Evolutionary conservation across 140 eudicot genomes (phyloP).

Genomic region (Flaveria floridana): DNA sequence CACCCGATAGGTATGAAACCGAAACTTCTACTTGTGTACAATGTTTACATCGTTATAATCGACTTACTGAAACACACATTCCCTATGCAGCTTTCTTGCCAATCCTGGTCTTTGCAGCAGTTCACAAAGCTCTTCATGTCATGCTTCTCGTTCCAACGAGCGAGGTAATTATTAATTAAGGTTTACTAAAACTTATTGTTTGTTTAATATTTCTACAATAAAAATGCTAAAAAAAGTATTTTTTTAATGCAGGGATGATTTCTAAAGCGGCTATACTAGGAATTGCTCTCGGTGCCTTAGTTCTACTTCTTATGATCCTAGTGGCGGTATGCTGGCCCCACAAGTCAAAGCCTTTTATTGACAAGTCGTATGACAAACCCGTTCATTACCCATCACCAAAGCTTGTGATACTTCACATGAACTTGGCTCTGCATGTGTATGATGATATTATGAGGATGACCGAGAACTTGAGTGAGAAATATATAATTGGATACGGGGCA

Average conservation of each 20-base stretch:
- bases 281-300: conserved; percentile 79
- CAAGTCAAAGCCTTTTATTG: conserved; percentile 50
- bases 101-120: conserved; percentile 84
- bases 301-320: conserved; percentile 79
- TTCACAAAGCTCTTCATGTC: conserved; percentile 63
- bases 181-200: neutral
- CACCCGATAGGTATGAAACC: conserved; percentile 71
- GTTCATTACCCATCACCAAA: conserved; percentile 81
- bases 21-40: neutral
- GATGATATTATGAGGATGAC: conserved; percentile 99
- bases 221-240: neutral
- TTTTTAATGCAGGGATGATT: conserved; percentile 47
- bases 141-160: conserved; percentile 52
- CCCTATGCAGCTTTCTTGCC: conserved; percentile 56
- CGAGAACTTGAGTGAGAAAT: conserved; percentile 84
- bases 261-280: conserved; percentile 89
- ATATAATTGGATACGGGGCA: conserved; percentile 85
- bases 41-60: neutral
- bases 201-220: neutral
- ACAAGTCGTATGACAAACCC: conserved; percentile 73
- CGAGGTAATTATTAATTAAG: conserved; percentile 48
- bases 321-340: conserved; percentile 80
- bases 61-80: conserved; percentile 8
- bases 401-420: conserved; percentile 96
- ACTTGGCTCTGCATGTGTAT: conserved; percentile 96